These are phyloP conservation scores for Blastocystis sp. DNA, from an alignment of 352 stramenopile genomes.

Conservation along the genomic window DNA sequence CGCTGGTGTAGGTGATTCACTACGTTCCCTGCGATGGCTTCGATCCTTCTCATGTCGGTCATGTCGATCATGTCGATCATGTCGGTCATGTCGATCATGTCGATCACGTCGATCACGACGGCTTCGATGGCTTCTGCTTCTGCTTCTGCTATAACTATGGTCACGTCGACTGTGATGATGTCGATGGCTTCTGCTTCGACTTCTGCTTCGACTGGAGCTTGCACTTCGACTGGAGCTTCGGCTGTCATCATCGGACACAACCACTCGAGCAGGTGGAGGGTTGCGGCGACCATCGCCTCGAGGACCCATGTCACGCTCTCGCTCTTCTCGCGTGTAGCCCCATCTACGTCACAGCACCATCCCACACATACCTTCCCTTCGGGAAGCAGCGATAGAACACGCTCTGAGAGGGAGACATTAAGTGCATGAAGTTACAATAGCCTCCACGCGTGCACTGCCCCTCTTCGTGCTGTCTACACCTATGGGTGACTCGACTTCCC, in stretches of 20 bases:
- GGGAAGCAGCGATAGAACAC: conserved; percentile 59
- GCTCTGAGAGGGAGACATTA: conserved; percentile 75
- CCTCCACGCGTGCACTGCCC: conserved; percentile 87
- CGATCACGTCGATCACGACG: not conserved
- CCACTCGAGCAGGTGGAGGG: not conserved
- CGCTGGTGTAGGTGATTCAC: not conserved
- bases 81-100: not conserved
- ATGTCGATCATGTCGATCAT: not conserved
- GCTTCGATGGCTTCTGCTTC: not conserved
- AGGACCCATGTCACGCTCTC: conserved; percentile 31
- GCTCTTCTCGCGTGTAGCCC: conserved; percentile 39
- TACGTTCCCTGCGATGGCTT: not conserved
- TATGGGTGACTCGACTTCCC: not conserved
- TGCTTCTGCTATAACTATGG: not conserved
- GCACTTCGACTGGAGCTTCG: not conserved
- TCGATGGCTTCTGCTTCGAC: not conserved
- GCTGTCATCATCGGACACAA: not conserved
- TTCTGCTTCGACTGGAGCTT: not conserved
- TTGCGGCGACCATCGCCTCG: conserved; percentile 34
- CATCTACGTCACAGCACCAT: not conserved
- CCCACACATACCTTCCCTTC: not conserved
- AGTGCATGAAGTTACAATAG: conserved; percentile 99
- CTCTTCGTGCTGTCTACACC: conserved; percentile 95
- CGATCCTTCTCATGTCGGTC: not conserved
- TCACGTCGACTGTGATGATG: not conserved